Conservation (phyloP, 179 eudicot species). For the Carnegiea gigantea region DNA sequence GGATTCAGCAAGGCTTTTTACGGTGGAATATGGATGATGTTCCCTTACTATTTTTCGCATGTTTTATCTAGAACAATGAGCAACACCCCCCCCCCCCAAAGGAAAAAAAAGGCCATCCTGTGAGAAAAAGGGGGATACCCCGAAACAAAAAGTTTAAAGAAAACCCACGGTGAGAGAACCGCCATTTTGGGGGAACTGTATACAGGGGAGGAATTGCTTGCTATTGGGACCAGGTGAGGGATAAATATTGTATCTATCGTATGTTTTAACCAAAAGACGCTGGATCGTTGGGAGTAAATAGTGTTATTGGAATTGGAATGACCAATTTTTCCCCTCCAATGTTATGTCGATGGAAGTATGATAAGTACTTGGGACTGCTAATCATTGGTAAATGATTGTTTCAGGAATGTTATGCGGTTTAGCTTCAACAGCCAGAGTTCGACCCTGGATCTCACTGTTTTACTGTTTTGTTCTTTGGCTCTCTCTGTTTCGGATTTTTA, state of each 20-base stretch:
- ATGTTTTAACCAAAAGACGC: not conserved
- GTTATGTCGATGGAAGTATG: not conserved
- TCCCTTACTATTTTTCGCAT: not conserved
- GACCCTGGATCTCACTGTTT: not conserved
- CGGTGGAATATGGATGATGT: not conserved
- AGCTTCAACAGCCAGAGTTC: not conserved
- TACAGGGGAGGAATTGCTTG: not conserved
- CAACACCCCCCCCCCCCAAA: not conserved
- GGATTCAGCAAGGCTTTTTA: not conserved
- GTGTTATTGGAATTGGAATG: not conserved
- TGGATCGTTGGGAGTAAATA: not conserved
- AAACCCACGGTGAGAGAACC: too few species aligned
- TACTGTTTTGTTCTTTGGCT: too few species aligned
- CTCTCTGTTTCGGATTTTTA: too few species aligned
- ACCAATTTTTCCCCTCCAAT: not conserved
- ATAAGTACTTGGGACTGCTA: not conserved
- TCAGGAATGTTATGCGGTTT: not conserved
- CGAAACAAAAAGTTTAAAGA: too few species aligned
- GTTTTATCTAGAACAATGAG: not conserved
- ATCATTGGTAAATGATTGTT: not conserved
- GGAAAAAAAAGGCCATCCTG: not conserved
- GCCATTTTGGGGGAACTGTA: not conserved
- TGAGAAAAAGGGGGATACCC: not conserved
- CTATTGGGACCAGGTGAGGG: not conserved
- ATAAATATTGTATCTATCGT: not conserved